These are phyloP conservation scores for Colletotrichum sp. DNA, from an alignment of 2,329 filamentous ascomycete species.

Conservation along the genomic window DNA sequence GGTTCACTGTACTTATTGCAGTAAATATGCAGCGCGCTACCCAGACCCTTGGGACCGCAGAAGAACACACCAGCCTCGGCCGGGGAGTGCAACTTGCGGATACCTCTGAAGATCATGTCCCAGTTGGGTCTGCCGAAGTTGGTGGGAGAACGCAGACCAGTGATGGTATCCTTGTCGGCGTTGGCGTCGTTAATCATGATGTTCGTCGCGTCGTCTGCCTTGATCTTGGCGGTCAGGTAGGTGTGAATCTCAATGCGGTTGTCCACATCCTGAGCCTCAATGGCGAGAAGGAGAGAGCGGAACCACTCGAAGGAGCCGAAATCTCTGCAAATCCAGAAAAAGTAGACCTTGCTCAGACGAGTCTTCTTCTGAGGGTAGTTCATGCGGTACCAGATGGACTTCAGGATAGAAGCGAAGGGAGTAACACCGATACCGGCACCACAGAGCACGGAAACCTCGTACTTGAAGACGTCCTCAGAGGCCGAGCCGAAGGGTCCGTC, in stretches of 20 bases:
- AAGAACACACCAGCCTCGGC: constrained; percentile 82
- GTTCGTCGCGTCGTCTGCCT: constrained; percentile 83
- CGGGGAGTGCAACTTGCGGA: constrained; percentile 77
- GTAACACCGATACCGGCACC: constrained; percentile 85
- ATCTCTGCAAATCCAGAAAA: constrained; percentile 91
- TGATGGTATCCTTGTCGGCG: constrained; percentile 83
- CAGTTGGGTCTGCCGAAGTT: constrained; percentile 89
- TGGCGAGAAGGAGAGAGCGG: constrained; percentile 79
- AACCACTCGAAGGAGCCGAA: constrained; percentile 93
- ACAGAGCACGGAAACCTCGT: constrained; percentile 79
- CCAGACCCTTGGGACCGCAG: constrained; percentile 81
- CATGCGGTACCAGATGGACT: constrained; percentile 93
- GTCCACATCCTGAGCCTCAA: constrained; percentile 84
- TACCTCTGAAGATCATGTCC: constrained; percentile 87
- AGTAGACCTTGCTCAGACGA: constrained; percentile 83
- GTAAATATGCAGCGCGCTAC: constrained; percentile 78
- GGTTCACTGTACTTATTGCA: constrained; percentile 90
- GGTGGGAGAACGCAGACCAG: constrained; percentile 79
- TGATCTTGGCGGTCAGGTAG: constrained; percentile 86
- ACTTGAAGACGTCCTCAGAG: constrained; percentile 90
- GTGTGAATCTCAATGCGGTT: constrained; percentile 89
- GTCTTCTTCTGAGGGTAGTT: constrained; percentile 85
- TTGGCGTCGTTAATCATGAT: constrained; percentile 93
- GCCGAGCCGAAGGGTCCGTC: constrained; percentile 87
- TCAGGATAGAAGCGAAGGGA: constrained; percentile 85